A percentile compares a stretch with the other conserved stretches of the same genome.
phyloP scores from a whole-genome alignment of 345 rosid species.

The Citrus unshiu region DNA sequence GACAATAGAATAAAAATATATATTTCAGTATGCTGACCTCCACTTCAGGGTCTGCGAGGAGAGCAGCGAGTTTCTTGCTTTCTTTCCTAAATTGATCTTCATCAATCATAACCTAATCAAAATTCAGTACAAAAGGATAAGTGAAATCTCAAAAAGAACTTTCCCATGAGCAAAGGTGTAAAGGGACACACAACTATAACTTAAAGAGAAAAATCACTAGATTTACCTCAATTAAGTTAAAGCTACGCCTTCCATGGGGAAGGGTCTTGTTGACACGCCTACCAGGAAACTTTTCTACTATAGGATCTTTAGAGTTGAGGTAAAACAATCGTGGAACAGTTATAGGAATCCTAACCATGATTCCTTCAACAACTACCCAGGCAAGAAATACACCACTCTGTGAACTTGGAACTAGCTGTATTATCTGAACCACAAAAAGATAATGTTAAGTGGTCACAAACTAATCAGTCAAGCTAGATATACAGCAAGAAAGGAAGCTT shows the following conservation, averaged over 20 bases:
- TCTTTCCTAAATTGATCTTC: slow-evolving; percentile 71
- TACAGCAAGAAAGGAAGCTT: slow-evolving; percentile 7
- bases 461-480: slow-evolving; percentile 13
- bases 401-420: slow-evolving; percentile 72
- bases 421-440: slow-evolving; percentile 48
- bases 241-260: slow-evolving; percentile 77
- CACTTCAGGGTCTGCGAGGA: slow-evolving; percentile 88
- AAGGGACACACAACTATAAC: slow-evolving; percentile 2
- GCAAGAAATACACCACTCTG: slow-evolving; percentile 63
- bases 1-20: not conserved
- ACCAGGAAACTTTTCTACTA: slow-evolving; percentile 71
- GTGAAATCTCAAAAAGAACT: not conserved
- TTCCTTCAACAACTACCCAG: slow-evolving; percentile 89
- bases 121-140: slow-evolving; percentile 9
- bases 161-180: slow-evolving; percentile 10
- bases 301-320: slow-evolving; percentile 66
- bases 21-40: slow-evolving; percentile 52
- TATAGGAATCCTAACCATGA: slow-evolving; percentile 88
- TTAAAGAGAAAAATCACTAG: slow-evolving; percentile 11
- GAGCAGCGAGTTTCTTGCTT: slow-evolving; percentile 74
- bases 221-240: slow-evolving; percentile 76
- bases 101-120: slow-evolving; percentile 53
- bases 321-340: slow-evolving; percentile 74
- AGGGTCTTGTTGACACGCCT: slow-evolving; percentile 74
- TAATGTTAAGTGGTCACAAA: slow-evolving; percentile 20